Percentiles rank a stretch among this genome's conserved stretches.
Conservation (phyloP, 768 basidiomycete genomes). For the Trametes punicea region DNA sequence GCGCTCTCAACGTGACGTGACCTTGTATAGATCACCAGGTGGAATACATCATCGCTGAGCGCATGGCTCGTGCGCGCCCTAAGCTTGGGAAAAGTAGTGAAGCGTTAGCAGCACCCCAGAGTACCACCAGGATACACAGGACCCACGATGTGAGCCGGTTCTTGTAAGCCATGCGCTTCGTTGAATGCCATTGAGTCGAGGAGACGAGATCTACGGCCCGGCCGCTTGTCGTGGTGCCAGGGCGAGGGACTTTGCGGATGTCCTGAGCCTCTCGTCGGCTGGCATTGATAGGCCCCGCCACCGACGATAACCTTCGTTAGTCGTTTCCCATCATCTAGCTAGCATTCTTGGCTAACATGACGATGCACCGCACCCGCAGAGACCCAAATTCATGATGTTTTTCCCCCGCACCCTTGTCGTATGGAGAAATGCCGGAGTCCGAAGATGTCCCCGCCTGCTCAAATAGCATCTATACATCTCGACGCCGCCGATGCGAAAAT, state of each 20-base stretch:
- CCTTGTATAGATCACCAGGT: background rate
- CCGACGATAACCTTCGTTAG: slow-evolving; percentile 9
- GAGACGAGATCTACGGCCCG: slow-evolving; percentile 15
- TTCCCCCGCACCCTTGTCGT: slow-evolving; percentile 19
- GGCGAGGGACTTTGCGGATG: background rate
- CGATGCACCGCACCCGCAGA: slow-evolving; percentile 3
- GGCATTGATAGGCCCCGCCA: background rate
- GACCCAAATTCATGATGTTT: slow-evolving; percentile 11
- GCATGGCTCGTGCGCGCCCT: background rate
- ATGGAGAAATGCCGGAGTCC: slow-evolving; percentile 22
- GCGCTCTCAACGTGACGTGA: background rate
- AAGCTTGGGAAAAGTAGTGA: slow-evolving; percentile 6
- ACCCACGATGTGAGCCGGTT: slow-evolving; percentile 14
- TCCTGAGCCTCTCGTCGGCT: background rate
- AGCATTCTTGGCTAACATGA: background rate
- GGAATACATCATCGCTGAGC: slow-evolving; percentile 4
- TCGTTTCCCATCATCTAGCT: background rate
- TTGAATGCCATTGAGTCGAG: slow-evolving; percentile 16
- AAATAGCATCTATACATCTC: slow-evolving; percentile 9
- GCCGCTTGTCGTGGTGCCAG: background rate
- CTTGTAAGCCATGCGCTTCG: slow-evolving; percentile 10
- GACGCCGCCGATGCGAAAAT: slow-evolving; percentile 18
- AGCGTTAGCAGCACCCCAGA: slow-evolving; percentile 3
- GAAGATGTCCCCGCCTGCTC: slow-evolving; percentile 12
- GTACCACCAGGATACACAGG: slow-evolving; percentile 15